Evolutionary conservation across 2,329 filamentous ascomycete genomes (phyloP), one percentile per base, ranked within the genome.

Genomic region (Cordyceps pruinosa): DNA sequence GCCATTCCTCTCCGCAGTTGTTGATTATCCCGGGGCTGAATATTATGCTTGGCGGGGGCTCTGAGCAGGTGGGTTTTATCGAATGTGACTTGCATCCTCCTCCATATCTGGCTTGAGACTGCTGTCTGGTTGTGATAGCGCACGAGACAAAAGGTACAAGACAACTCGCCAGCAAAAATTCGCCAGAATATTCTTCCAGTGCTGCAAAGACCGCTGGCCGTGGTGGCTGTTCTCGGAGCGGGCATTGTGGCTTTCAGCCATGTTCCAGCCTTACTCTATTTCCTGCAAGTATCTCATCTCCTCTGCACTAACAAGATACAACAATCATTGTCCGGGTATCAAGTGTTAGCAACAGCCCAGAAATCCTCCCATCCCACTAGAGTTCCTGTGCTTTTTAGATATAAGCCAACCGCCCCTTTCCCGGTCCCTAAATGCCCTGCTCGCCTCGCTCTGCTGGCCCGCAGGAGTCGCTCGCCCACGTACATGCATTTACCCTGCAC

Each of bases 321-420:
- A 23, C 25, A 47, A 9, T 3, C 32, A 4, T 19, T 17, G 13
- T 48, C 13, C 52, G 41, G 37, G 52, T 56, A 41, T 4, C 44
- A 30, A 23, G 1, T 48, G 52, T 41, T 56, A 55, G 34, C 41
- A 46, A 21, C 7, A 12, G 15, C 21, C 34, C 7, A 26, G 28
- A 28, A 30, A 8, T 15, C 10, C 13, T 12, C 5, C n/a, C 2
- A 28, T 41, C 34, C 15, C 19, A 5, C 48, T 6, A 26, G 17
- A 23, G 17, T 7, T n/a, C 26, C 17, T 23, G 2, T 9, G 19
- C 9, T 41, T 41, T 56, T 48, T 13, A 56, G 52, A 56, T 56
- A 56, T 56, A 56, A 56, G 44, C 44, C 52, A 34, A n/a, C 52
- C 34, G 34, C 52, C 52, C 44, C 32, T 56, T 25, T 54, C 32